These are phyloP conservation scores for Talaromyces sp. DNA, from an alignment of 2,329 filamentous ascomycete genomes.

Conservation along the genomic window DNA sequence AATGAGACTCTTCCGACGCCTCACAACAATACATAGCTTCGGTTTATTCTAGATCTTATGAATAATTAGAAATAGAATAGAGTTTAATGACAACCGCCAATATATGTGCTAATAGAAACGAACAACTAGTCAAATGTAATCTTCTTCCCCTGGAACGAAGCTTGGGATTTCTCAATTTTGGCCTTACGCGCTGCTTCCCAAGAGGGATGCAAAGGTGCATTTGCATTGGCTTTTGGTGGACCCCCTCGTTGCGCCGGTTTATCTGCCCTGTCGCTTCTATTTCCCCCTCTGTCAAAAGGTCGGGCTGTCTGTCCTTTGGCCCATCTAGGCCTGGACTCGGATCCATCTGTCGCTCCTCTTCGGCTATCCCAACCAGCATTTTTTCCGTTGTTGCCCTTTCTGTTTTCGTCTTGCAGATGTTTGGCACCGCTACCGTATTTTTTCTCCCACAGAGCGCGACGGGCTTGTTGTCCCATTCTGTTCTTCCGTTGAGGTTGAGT, in stretches of 20 bases:
- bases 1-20: too few species aligned
- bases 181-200: constrained; percentile 59
- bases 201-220: constrained; percentile 53
- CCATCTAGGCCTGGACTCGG: constrained; percentile 17
- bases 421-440: constrained; percentile 56
- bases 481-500: constrained; percentile 49
- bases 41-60: too few species aligned
- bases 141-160: constrained; percentile 56
- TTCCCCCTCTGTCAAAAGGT: constrained; percentile 7
- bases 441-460: constrained; percentile 56
- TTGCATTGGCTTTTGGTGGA: constrained; percentile 27
- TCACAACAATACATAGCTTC: too few species aligned
- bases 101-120: background rate
- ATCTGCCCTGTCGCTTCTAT: background rate
- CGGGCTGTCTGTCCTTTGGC: constrained; percentile 15
- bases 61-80: too few species aligned
- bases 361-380: constrained; percentile 55
- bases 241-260: constrained; percentile 8
- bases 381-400: constrained; percentile 24
- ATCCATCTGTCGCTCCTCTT: constrained; percentile 45
- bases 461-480: constrained; percentile 56
- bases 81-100: too few species aligned
- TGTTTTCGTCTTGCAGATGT: constrained; percentile 36
- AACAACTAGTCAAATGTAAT: constrained; percentile 54
- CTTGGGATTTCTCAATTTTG: constrained; percentile 50